Evolutionary conservation across 148 eudicot species (phyloP).

Genomic region (Dianthus caryophyllus): DNA sequence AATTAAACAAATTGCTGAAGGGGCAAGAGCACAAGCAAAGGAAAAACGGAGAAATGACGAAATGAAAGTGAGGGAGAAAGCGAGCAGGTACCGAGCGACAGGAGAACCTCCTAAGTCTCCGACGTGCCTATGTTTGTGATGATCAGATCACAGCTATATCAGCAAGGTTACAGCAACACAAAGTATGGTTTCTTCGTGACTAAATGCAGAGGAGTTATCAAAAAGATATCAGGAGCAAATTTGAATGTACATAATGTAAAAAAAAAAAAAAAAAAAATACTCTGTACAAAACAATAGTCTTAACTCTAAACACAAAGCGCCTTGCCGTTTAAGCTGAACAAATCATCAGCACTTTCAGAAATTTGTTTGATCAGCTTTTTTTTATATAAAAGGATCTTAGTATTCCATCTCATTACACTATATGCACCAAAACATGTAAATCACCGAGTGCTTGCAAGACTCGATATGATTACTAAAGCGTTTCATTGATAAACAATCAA

Average conservation of each 20-base stretch:
- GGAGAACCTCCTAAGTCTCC: slow-evolving; percentile 73
- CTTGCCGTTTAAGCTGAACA: not conserved
- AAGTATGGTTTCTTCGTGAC: not conserved
- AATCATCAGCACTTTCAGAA: not conserved
- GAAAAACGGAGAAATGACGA: slow-evolving; percentile 60
- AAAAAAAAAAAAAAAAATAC: not conserved
- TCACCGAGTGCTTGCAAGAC: not conserved
- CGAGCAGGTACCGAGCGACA: slow-evolving; percentile 59
- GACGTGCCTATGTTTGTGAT: slow-evolving; percentile 60
- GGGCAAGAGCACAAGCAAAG: slow-evolving; percentile 75
- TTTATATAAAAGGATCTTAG: not conserved
- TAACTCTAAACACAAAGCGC: not conserved
- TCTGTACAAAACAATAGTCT: not conserved
- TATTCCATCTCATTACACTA: not conserved
- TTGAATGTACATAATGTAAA: not conserved
- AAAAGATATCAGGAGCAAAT: not conserved
- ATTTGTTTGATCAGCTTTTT: not conserved
- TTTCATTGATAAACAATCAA: slow-evolving; percentile 14
- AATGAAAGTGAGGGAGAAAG: slow-evolving; percentile 68
- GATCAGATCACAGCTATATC: slow-evolving; percentile 10
- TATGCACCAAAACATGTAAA: not conserved
- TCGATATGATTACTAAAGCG: slow-evolving; percentile 13
- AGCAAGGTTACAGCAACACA: not conserved
- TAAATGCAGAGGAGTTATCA: not conserved
- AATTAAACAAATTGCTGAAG: slow-evolving; percentile 55